Evolutionary conservation across 2,329 filamentous ascomycete genomes (phyloP).

Genomic region (Colletotrichum sp.): DNA sequence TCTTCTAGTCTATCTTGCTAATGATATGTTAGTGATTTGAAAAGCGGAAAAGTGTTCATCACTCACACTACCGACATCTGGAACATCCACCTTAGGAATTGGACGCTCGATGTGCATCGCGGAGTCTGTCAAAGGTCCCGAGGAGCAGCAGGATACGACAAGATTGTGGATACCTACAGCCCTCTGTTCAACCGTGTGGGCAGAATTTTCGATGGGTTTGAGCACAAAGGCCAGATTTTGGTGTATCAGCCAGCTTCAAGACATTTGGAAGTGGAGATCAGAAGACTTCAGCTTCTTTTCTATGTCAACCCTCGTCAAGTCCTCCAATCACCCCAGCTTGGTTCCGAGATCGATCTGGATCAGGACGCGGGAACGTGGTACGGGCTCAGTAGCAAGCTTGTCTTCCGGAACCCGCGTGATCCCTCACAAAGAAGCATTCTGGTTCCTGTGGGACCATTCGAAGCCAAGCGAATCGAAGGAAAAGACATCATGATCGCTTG

Average conservation of each 20-base stretch:
- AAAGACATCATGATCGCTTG: slow-evolving; percentile 25
- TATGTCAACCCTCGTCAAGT: slow-evolving; percentile 45
- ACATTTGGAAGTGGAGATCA: slow-evolving; percentile 51
- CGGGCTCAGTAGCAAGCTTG: slow-evolving; percentile 63
- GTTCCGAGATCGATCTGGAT: slow-evolving; percentile 55
- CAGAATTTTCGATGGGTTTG: slow-evolving; percentile 55
- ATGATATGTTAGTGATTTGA: slow-evolving; percentile 37
- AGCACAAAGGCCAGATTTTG: slow-evolving; percentile 44
- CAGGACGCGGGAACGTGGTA: slow-evolving; percentile 68
- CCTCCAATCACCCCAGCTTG: slow-evolving; percentile 54
- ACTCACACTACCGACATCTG: slow-evolving; percentile 28
- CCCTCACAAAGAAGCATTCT: slow-evolving; percentile 53
- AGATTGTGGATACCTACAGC: slow-evolving; percentile 56
- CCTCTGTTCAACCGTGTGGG: slow-evolving; percentile 41
- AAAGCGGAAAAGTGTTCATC: slow-evolving; percentile 14
- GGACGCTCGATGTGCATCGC: slow-evolving; percentile 34
- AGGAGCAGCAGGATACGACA: slow-evolving; percentile 4
- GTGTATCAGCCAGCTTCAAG: slow-evolving; percentile 46
- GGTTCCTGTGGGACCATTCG: slow-evolving; percentile 49
- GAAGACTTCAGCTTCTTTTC: slow-evolving; percentile 59
- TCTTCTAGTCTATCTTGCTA: not conserved
- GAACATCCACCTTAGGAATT: slow-evolving; percentile 28
- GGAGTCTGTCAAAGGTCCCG: slow-evolving; percentile 23
- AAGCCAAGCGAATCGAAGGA: not conserved
- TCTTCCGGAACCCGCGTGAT: slow-evolving; percentile 53